phyloP scores from a whole-genome alignment of 192 early-diverging fungal genomes.

The Coemansia asiatica region DNA sequence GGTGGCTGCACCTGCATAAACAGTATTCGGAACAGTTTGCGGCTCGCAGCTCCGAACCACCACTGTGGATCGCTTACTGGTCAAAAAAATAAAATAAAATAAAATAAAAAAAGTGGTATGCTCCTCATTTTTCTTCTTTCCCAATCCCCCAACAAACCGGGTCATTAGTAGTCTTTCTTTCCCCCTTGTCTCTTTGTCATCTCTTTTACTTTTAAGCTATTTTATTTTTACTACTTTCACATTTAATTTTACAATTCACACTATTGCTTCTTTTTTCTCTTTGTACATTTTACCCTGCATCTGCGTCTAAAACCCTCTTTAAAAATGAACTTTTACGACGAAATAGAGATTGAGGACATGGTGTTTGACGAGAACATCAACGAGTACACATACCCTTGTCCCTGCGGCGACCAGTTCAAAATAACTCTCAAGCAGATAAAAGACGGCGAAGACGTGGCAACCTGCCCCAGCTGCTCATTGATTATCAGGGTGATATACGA shows the following conservation, averaged over 20 bases:
- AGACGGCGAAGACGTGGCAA: conserved; percentile 84
- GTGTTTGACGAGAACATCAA: conserved; percentile 83
- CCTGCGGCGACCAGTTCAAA: conserved; percentile 93
- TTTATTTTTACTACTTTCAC: no score
- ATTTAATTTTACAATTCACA: not conserved
- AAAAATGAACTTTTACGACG: conserved; percentile 55
- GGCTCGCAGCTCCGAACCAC: no score
- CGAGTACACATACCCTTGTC: conserved; percentile 90
- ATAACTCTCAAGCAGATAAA: conserved; percentile 77
- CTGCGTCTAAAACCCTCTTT: no score
- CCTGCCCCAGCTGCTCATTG: conserved; percentile 91
- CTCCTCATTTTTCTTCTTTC: no score
- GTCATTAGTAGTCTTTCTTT: no score
- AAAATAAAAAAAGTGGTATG: no score
- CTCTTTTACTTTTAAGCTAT: not conserved
- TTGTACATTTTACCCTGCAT: conserved; percentile 1
- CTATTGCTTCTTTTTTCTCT: not conserved
- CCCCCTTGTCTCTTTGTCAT: no score
- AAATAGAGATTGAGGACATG: conserved; percentile 85
- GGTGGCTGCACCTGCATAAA: no score
- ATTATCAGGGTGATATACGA: conserved; percentile 91
- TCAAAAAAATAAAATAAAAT: not conserved
- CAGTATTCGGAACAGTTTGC: no score
- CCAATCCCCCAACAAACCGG: no score
- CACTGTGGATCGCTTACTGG: no score